Base-by-base conservation (phyloP, 1,139 yeast species). In the Geotrichum histeridarum region DNA sequence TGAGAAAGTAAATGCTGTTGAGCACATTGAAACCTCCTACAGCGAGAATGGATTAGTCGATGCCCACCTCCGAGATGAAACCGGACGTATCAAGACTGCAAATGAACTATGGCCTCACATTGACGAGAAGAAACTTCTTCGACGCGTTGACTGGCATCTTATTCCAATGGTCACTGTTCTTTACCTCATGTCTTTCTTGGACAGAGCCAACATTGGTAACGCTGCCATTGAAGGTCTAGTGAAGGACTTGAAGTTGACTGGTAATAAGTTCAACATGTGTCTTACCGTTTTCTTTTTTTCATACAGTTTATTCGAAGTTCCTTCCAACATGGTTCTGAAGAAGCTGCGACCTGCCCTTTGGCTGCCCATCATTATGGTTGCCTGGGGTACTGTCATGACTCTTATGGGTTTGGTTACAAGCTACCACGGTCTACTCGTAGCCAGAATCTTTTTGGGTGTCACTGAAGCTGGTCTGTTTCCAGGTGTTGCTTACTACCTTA, bases 201-300 rank as follows among this genome's bases (percentile, higher is more conserved):
- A 84, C 67, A 84, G 84, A 63, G 70, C 78, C 14, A 73, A 86
- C 5, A 77, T 77, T 35, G 74, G 83, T 11, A 80, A 78, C 61
- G 86, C 87, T 4, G 76, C 87, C 0, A 76, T 84, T 53, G 73
- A 83, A 72, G 87, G 86, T 1, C 72, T 83, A 56, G 73, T 72
- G 56, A 63, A 69, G 1, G 72, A 76, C 57, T 61, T 66, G 35
- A 59, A 75, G 50, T 63, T 69, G 50, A 60, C 65, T 9, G 76
- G 75, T 5, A 65, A 71, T 48, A 72, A 75, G 52, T 77, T 74
- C 61, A 71, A 76, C 33, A 81, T 86, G 79, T 70, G 80, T 51
- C 80, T 83, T n/a, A 81, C 87, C 1, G 76, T 81, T 35, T 83
- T 83, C 65, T 77, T 78, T 60, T 73, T 78, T 57, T 82, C 82